These are phyloP conservation scores for Paramecium primaurelia DNA, from an alignment of 73 alveolate species.

Conservation along the genomic window DNA sequence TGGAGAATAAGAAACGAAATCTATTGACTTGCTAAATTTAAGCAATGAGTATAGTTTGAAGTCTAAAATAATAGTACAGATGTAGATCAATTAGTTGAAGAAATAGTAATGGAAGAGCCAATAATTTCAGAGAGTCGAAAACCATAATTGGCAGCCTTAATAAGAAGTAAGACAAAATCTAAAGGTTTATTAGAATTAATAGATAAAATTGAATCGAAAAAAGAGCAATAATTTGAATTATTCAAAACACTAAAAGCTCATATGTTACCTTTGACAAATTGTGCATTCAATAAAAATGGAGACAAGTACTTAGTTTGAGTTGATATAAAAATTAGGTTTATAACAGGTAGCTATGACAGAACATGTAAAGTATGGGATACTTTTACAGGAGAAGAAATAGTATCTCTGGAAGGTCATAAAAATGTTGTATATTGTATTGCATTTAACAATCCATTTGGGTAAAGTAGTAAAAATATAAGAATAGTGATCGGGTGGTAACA, in stretches of 20 bases:
- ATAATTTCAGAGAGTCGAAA: conserved; percentile 80
- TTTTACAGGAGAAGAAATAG: conserved; percentile 85
- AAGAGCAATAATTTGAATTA: conserved; percentile 84
- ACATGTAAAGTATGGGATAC: conserved; percentile 99
- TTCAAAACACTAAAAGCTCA: conserved; percentile 97
- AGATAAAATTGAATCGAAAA: conserved; percentile 79
- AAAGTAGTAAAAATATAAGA: not conserved
- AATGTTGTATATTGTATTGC: conserved; percentile 99
- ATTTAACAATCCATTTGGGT: conserved; percentile 99
- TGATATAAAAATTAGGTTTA: conserved; percentile 69
- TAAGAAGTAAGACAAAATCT: conserved; percentile 22
- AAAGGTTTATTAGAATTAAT: conserved; percentile 69
- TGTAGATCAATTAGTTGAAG: conserved; percentile 88
- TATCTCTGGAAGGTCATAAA: conserved; percentile 97
- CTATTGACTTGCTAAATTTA: conserved; percentile 91
- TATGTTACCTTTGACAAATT: conserved; percentile 98
- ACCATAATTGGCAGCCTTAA: conserved; percentile 53
- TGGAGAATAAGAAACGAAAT: conserved; percentile 92
- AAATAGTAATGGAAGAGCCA: conserved; percentile 96
- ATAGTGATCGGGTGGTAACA: conserved; percentile 93
- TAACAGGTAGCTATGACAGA: conserved; percentile 99
- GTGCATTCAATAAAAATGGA: conserved; percentile 99
- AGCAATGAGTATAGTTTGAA: conserved; percentile 44
- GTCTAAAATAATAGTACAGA: conserved; percentile 69
- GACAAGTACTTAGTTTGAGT: conserved; percentile 63